Evolutionary conservation across 2,329 filamentous ascomycete species (phyloP).

Genomic region (Cladosporium sphaerospermum): DNA sequence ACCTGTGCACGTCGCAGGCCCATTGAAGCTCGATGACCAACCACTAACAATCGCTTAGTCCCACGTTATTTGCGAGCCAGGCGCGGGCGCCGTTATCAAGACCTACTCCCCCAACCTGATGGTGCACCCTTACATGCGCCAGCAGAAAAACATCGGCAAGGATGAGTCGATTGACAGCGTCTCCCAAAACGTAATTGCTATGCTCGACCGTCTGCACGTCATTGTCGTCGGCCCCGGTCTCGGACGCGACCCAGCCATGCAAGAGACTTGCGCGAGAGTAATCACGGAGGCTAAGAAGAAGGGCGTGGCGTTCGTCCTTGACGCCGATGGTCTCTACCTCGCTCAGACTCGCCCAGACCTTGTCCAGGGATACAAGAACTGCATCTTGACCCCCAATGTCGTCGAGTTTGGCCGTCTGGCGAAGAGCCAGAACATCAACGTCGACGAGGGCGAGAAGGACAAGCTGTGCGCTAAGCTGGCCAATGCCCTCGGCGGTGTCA

Average conservation of each 20-base stretch:
- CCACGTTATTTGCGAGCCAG: conserved; percentile 92
- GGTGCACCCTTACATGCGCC: conserved; percentile 94
- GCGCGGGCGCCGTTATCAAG: conserved; percentile 81
- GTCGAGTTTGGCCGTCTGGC: conserved; percentile 85
- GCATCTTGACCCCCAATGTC: conserved; percentile 89
- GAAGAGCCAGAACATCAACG: conserved; percentile 64
- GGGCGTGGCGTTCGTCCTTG: conserved; percentile 74
- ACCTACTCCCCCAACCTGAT: conserved; percentile 97
- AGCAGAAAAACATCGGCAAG: conserved; percentile 54
- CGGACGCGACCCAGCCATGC: conserved; percentile 83
- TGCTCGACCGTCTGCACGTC: conserved; percentile 83
- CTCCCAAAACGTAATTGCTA: conserved; percentile 62
- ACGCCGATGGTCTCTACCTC: conserved; percentile 80
- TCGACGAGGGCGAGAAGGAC: conserved; percentile 43
- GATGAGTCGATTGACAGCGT: conserved; percentile 57
- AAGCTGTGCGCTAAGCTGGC: conserved; percentile 65
- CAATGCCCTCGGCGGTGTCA: conserved; percentile 74
- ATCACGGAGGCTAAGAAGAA: conserved; percentile 69
- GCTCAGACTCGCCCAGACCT: conserved; percentile 70
- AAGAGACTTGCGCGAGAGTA: conserved; percentile 73
- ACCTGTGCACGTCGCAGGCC: not conserved
- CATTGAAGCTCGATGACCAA: too few species aligned
- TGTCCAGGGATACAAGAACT: conserved; percentile 72
- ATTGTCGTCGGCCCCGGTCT: conserved; percentile 90
- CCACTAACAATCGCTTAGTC: conserved; percentile 46